These are phyloP conservation scores for Kwoniella sp. DNA, from an alignment of 768 basidiomycete genomes.

Conservation along the genomic window DNA sequence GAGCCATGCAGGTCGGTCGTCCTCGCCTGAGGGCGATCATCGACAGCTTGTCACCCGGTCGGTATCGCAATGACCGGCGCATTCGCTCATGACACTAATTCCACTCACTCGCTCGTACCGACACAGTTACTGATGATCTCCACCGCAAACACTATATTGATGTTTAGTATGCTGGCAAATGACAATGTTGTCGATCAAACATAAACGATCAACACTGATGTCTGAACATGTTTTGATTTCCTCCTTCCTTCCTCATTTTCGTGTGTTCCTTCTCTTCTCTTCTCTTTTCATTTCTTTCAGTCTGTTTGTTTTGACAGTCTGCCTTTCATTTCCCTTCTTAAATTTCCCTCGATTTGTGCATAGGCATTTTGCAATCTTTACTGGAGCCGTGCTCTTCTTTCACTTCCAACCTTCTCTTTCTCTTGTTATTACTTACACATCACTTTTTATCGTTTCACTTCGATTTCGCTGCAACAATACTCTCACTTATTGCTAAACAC, in stretches of 20 bases:
- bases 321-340: background rate
- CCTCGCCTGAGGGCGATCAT: background rate
- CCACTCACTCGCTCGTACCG: background rate
- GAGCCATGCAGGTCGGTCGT: no score
- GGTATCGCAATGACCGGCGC: background rate
- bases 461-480: slow-evolving; percentile 6
- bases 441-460: background rate
- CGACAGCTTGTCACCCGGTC: background rate
- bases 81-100: background rate
- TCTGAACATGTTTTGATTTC: background rate
- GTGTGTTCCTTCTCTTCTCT: background rate
- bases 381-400: slow-evolving; percentile 8
- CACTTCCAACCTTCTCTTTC: background rate
- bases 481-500: background rate
- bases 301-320: background rate
- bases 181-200: background rate
- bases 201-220: background rate
- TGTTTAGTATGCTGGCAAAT: no score
- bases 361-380: background rate
- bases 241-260: no score
- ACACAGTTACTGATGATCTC: background rate
- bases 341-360: background rate
- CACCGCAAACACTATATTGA: no score
- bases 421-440: background rate
- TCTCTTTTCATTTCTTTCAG: background rate